These are phyloP conservation scores for Oryza longistaminata DNA, from an alignment of 176 grass and related monocot genomes.

Conservation along the genomic window DNA sequence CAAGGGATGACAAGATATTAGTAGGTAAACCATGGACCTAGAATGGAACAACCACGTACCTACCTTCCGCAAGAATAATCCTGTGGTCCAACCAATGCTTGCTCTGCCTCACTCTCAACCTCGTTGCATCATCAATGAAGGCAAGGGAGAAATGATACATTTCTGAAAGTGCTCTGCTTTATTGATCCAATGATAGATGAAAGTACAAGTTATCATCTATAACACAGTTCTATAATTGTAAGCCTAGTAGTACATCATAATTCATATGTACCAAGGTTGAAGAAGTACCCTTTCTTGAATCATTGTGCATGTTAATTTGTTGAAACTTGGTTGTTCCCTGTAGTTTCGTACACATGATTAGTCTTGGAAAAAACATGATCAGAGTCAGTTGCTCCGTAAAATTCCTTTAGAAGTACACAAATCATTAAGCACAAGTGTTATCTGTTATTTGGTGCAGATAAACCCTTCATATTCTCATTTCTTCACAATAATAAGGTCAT, in stretches of 20 bases:
- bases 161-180: slow-evolving; percentile 2
- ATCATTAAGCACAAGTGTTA: background rate
- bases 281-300: background rate
- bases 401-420: background rate
- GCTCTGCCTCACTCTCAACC: slow-evolving; percentile 45
- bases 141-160: slow-evolving; percentile 13
- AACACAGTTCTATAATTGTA: background rate
- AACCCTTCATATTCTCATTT: background rate
- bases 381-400: background rate
- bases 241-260: background rate
- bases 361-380: background rate
- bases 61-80: slow-evolving; percentile 54
- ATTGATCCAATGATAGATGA: background rate
- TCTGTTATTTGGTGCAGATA: background rate
- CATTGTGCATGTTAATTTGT: background rate
- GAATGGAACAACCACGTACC: slow-evolving; percentile 74
- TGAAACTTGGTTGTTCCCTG: background rate
- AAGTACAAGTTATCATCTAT: slow-evolving; percentile 9
- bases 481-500: background rate
- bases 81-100: slow-evolving; percentile 59
- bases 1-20: slow-evolving; percentile 71
- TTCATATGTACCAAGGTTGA: background rate
- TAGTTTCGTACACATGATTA: background rate
- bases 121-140: slow-evolving; percentile 40
- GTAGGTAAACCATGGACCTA: slow-evolving; percentile 96